Evolutionary conservation across 1,284 basidiomycete genomes (phyloP), one percentile per base, ranked within the genome.

Genomic region (Puccinia hordei): DNA sequence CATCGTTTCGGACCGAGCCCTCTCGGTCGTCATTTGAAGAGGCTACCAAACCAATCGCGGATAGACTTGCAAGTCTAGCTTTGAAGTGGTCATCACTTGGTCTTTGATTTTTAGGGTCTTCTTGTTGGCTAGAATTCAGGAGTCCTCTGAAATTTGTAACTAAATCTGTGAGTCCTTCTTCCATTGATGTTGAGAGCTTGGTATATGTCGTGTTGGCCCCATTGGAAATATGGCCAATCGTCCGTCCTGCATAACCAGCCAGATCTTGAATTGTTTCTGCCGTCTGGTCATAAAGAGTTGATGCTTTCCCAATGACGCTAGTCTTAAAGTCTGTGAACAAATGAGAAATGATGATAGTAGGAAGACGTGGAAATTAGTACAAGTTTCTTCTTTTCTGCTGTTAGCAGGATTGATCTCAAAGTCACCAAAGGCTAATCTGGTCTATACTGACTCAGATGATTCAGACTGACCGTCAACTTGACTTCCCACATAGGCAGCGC

Each of bases 401-500:
- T 17, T 17, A 9, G 19, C n/a, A 27, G 35, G 8, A 33, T 10
- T 3, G 30, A 33, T 49, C 33, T 27, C 10, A 44, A 74, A 41
- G 57, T 2, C 3, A 57, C 27, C 3, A 57, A 57, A 49, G 35
- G 5, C 30, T 35, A 17, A 63, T 35, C 17, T 51, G 33, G 2
- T 27, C 5, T 27, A n/a, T 73, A 27, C 38, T 53, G 41, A 53
- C n/a, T 44, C 13, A 68, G 12, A 22, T 33, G 12, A 55, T 33
- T 49, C 1, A 24, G 68, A 73, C 71, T 63, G 57, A 80, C 78
- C 69, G 46, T 80, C 78, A 15, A 80, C 57, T 51, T 80, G 78
- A 55, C 44, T 73, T 24, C 69, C 69, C 12, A 73, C 78, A 41
- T 80, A 80, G 30, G 69, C 78, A 51, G 78, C 78, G 8, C 78